These are phyloP conservation scores for Iris macrosiphon DNA, from an alignment of 106 monocot species.

Conservation along the genomic window DNA sequence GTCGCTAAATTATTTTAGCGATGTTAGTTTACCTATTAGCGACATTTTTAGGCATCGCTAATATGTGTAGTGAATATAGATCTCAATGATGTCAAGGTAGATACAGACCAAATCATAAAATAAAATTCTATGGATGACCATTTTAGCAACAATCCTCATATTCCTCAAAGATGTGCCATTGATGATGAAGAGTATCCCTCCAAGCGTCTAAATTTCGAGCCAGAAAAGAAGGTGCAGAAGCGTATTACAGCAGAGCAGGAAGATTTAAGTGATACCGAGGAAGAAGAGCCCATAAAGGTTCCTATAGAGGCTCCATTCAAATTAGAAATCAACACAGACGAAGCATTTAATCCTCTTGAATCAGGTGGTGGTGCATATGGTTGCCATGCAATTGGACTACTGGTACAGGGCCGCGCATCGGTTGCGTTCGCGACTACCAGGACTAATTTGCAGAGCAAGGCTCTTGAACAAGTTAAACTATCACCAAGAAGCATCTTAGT, in stretches of 20 bases:
- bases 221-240: background rate
- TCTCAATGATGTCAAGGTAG: slow-evolving; percentile 37
- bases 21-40: too few species aligned
- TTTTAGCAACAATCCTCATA: background rate
- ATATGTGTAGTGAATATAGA: too few species aligned
- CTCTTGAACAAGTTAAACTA: background rate
- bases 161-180: slow-evolving; percentile 3
- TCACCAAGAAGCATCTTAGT: too few species aligned
- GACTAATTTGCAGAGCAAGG: background rate
- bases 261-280: background rate
- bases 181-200: slow-evolving; percentile 13
- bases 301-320: background rate
- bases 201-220: background rate
- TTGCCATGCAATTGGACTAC: slow-evolving; percentile 2
- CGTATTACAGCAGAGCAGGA: too few species aligned
- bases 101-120: too few species aligned
- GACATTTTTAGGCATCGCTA: too few species aligned
- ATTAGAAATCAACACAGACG: background rate
- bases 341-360: too few species aligned
- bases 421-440: slow-evolving; percentile 9
- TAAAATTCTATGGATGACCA: background rate
- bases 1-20: too few species aligned
- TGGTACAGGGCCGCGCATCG: slow-evolving; percentile 1
- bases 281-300: background rate
- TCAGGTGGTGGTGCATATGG: background rate